These are phyloP conservation scores for Colletotrichum sp. DNA, from an alignment of 2,329 filamentous ascomycete genomes.

Conservation along the genomic window DNA sequence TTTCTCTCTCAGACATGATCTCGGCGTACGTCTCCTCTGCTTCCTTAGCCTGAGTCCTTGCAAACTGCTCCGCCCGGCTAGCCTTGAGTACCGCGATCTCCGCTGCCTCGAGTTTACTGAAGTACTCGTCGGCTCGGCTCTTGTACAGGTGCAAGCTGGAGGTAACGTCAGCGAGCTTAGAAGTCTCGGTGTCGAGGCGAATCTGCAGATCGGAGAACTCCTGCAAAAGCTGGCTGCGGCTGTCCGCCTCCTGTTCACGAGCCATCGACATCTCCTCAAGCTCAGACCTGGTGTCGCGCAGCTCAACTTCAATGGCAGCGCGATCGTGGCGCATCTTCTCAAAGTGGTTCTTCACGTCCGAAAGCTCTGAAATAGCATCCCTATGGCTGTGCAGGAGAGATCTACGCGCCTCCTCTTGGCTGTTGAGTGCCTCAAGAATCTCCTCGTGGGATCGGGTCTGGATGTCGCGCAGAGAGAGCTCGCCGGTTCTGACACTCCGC, in stretches of 20 bases:
- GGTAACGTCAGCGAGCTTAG: slow-evolving; percentile 81
- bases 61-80: slow-evolving; percentile 89
- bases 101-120: slow-evolving; percentile 94
- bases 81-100: slow-evolving; percentile 96
- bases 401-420: slow-evolving; percentile 87
- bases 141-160: slow-evolving; percentile 90
- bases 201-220: slow-evolving; percentile 96
- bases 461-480: slow-evolving; percentile 87
- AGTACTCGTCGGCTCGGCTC: slow-evolving; percentile 92
- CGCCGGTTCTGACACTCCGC: slow-evolving; percentile 83
- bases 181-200: slow-evolving; percentile 85
- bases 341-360: slow-evolving; percentile 84
- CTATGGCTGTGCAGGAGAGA: slow-evolving; percentile 85
- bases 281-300: slow-evolving; percentile 84
- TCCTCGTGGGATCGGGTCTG: slow-evolving; percentile 95
- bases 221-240: slow-evolving; percentile 84
- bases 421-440: slow-evolving; percentile 89
- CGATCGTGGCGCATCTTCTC: slow-evolving; percentile 87
- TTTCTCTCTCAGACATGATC: slow-evolving; percentile 90
- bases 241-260: slow-evolving; percentile 86
- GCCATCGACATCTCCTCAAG: slow-evolving; percentile 79
- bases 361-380: slow-evolving; percentile 81
- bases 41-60: slow-evolving; percentile 86
- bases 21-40: slow-evolving; percentile 89
- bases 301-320: slow-evolving; percentile 80